These are phyloP conservation scores for Penicillium psychrofluorescens DNA, from an alignment of 495 filamentous ascomycete species.

Conservation along the genomic window DNA sequence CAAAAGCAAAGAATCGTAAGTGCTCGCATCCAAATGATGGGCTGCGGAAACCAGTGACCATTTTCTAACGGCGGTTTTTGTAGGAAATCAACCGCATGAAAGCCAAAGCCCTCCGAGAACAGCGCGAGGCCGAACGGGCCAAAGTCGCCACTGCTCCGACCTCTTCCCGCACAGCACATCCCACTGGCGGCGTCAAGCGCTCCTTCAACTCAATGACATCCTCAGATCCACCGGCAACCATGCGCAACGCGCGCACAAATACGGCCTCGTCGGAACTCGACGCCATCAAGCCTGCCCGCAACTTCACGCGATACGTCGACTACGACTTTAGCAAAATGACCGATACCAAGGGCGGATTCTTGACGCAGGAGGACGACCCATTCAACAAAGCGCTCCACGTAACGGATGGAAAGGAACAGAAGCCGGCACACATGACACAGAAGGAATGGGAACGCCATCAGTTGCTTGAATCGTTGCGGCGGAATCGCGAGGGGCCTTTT, in stretches of 20 bases:
- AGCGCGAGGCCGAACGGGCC: constrained; percentile 51
- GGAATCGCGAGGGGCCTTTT: constrained; percentile 72
- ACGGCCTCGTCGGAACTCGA: constrained; percentile 30
- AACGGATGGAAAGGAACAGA: constrained; percentile 49
- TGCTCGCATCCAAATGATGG: constrained; percentile 1
- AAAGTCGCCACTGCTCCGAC: constrained; percentile 13
- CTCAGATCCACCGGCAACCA: constrained; percentile 49
- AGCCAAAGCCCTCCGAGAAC: constrained; percentile 81
- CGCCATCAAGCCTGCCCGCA: constrained; percentile 62
- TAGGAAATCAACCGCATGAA: constrained; percentile 87
- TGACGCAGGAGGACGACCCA: constrained; percentile 83
- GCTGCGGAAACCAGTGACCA: not conserved
- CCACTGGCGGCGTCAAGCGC: constrained; percentile 48
- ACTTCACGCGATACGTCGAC: constrained; percentile 88
- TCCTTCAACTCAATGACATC: constrained; percentile 56
- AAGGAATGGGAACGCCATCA: constrained; percentile 89
- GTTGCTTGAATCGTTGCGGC: constrained; percentile 56
- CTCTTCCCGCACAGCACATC: constrained; percentile 9
- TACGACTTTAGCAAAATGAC: constrained; percentile 98
- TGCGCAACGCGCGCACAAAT: constrained; percentile 56
- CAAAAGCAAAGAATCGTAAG: constrained; percentile 62
- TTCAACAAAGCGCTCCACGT: constrained; percentile 69
- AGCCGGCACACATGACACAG: constrained; percentile 80
- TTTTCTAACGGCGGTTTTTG: constrained; percentile 1
- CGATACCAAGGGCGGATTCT: constrained; percentile 92